These are phyloP conservation scores for Dalbergia cultrata DNA, from an alignment of 306 rosid genomes.

Conservation along the genomic window DNA sequence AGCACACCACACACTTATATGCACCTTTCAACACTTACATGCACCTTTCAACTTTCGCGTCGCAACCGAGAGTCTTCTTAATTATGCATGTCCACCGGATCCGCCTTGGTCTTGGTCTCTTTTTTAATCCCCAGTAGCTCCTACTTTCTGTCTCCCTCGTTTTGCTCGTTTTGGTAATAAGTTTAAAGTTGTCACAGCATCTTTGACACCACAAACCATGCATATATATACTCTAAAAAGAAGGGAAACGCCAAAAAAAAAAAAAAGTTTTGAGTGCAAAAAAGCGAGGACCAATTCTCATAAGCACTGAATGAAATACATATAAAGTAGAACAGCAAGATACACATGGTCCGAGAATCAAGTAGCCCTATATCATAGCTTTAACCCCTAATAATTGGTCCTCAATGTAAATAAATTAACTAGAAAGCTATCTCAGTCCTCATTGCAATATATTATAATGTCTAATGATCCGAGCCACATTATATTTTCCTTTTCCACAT, in stretches of 20 bases:
- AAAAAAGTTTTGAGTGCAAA: not conserved
- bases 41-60: not conserved
- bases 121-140: not conserved
- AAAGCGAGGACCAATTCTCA: not conserved
- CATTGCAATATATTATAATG: too few relatives aligned
- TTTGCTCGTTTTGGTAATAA: not conserved
- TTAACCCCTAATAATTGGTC: not conserved
- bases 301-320: slow-evolving; percentile 5
- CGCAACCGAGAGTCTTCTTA: not conserved
- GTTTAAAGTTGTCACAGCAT: not conserved
- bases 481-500: not conserved
- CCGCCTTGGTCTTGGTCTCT: not conserved
- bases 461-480: not conserved
- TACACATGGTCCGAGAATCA: not conserved
- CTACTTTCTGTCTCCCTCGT: slow-evolving; percentile 19
- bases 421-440: not conserved
- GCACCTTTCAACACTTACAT: not conserved
- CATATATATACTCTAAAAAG: not conserved
- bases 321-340: not conserved
- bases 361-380: not conserved
- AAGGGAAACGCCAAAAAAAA: not conserved
- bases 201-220: not conserved
- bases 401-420: slow-evolving; percentile 10
- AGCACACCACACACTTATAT: not conserved
- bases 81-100: not conserved